A percentile compares a stretch with the other conserved stretches of the same genome.
Conservation (phyloP, 352 stramenopile genomes). For the Globisporangium middletonii region DNA sequence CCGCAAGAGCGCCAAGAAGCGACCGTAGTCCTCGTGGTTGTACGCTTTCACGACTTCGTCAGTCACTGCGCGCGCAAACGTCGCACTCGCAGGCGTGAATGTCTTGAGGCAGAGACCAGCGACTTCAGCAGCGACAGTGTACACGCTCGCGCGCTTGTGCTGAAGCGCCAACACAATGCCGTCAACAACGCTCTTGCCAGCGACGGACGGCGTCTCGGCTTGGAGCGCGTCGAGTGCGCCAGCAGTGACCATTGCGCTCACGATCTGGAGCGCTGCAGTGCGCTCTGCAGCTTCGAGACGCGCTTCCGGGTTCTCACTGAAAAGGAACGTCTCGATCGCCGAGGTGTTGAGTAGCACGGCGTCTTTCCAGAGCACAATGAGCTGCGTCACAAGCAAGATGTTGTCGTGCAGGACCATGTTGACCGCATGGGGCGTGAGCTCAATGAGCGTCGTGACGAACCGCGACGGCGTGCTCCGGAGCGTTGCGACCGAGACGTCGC, state of each 20-base stretch:
- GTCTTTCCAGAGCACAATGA: slow-evolving; percentile 58
- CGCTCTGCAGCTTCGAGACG: slow-evolving; percentile 37
- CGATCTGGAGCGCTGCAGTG: slow-evolving; percentile 48
- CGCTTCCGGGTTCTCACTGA: slow-evolving; percentile 22
- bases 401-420: slow-evolving; percentile 67
- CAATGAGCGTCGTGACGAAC: slow-evolving; percentile 55
- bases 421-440: slow-evolving; percentile 43
- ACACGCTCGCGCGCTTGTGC: slow-evolving; percentile 37
- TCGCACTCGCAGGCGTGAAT: background rate
- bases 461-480: slow-evolving; percentile 21
- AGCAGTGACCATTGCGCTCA: slow-evolving; percentile 50
- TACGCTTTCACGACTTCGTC: slow-evolving; percentile 45
- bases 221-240: slow-evolving; percentile 23
- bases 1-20: slow-evolving; percentile 55
- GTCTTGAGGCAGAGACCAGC: slow-evolving; percentile 35
- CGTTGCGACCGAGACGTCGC: slow-evolving; percentile 20
- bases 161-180: slow-evolving; percentile 48
- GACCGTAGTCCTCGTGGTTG: slow-evolving; percentile 56
- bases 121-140: slow-evolving; percentile 62
- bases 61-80: slow-evolving; percentile 31
- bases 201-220: slow-evolving; percentile 10
- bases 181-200: slow-evolving; percentile 29
- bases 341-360: slow-evolving; percentile 31
- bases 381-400: slow-evolving; percentile 40
- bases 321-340: slow-evolving; percentile 31